These are phyloP conservation scores for Pueraria montana DNA, from an alignment of 306 rosid genomes.

Conservation along the genomic window DNA sequence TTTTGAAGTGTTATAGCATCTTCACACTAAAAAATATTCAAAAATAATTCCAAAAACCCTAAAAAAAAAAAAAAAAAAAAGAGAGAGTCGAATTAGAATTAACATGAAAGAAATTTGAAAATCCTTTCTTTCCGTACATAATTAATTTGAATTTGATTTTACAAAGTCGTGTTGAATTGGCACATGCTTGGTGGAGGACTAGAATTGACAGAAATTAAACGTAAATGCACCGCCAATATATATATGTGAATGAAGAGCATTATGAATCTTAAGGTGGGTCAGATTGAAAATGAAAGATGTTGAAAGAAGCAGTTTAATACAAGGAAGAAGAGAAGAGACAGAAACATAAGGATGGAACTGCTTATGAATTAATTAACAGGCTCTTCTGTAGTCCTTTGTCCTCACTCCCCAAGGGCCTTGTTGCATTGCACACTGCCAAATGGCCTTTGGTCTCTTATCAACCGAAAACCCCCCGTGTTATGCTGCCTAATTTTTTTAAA, in stretches of 20 bases:
- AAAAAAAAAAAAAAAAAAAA: too few relatives aligned
- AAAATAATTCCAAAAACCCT: not conserved
- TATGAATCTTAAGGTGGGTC: constrained; percentile 44
- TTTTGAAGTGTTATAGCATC: not conserved
- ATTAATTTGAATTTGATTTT: not conserved
- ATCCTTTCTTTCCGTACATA: not conserved
- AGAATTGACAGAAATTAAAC: constrained; percentile 11
- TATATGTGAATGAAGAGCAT: constrained; percentile 24
- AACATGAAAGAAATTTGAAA: not conserved
- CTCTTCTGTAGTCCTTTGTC: constrained; percentile 14
- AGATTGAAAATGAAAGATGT: constrained; percentile 41
- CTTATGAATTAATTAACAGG: constrained; percentile 16
- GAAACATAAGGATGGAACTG: not conserved
- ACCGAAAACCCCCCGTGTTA: constrained; percentile 17
- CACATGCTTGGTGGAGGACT: too few relatives aligned
- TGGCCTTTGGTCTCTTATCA: constrained; percentile 7
- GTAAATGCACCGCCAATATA: constrained; percentile 18
- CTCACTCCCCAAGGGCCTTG: constrained; percentile 8
- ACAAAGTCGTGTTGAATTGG: not conserved
- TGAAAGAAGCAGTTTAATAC: constrained; percentile 20
- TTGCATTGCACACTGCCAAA: not conserved
- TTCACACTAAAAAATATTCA: not conserved
- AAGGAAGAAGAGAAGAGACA: not conserved
- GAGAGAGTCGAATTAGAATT: too few relatives aligned
- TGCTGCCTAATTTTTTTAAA: constrained; percentile 12